A percentile compares a stretch with the other conserved stretches of the same genome.
These are phyloP conservation scores for Pestalotiopsis sp. DNA, from an alignment of 2,329 filamentous ascomycete genomes.

Conservation along the genomic window DNA sequence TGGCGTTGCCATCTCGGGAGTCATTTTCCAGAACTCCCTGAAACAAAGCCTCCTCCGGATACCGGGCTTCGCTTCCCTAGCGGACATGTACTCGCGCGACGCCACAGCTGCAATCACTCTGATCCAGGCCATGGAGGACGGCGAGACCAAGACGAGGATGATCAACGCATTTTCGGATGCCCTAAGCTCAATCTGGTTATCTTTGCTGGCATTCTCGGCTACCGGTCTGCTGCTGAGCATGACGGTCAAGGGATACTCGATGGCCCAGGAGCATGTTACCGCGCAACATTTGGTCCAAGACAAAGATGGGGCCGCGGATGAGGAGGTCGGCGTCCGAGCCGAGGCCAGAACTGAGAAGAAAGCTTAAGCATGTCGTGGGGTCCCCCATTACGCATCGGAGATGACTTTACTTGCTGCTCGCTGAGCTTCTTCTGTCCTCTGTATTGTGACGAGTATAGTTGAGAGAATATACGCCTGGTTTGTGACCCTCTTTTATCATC, in stretches of 20 bases:
- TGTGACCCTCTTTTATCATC: too few species aligned
- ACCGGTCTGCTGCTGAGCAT: constrained; percentile 23
- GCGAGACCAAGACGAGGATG: constrained; percentile 27
- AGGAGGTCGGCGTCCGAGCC: background rate
- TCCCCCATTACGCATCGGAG: background rate
- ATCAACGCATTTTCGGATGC: constrained; percentile 35
- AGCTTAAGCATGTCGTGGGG: background rate
- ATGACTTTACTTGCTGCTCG: background rate
- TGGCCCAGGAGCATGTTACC: constrained; percentile 15
- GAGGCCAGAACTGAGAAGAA: background rate
- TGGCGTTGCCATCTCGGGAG: constrained; percentile 68
- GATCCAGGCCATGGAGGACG: constrained; percentile 53
- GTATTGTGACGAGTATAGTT: too few species aligned
- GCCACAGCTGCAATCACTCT: constrained; percentile 61
- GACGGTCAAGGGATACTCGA: constrained; percentile 10
- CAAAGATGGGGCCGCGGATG: background rate
- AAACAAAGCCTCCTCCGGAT: background rate
- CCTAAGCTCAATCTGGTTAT: constrained; percentile 35
- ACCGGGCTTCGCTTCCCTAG: constrained; percentile 1
- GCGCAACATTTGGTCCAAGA: constrained; percentile 9
- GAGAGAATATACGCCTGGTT: too few species aligned
- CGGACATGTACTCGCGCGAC: constrained; percentile 51
- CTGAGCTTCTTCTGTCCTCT: too few species aligned
- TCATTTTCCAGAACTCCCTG: constrained; percentile 66
- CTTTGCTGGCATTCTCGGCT: constrained; percentile 31